Evolutionary conservation across 108 stramenopile genomes (phyloP).

Genomic region (Cyclotella choctawhatcheeana): DNA sequence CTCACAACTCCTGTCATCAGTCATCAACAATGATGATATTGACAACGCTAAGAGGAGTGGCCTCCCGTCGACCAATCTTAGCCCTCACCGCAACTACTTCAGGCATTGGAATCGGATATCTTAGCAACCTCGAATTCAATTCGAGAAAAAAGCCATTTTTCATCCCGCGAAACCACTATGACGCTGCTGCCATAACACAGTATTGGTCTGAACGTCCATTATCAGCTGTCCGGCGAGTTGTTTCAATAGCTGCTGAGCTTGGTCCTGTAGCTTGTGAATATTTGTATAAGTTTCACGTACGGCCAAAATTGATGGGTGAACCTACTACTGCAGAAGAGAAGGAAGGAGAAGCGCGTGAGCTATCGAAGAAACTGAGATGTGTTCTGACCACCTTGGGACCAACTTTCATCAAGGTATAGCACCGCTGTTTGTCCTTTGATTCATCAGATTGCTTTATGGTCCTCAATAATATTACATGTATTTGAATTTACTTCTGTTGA

Average conservation of each 20-base stretch:
- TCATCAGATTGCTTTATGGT: too few species aligned
- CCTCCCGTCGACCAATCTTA: too few species aligned
- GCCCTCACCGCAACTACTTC: too few species aligned
- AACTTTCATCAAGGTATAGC: conserved; percentile 94
- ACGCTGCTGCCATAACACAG: conserved; percentile 52
- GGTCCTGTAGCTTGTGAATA: conserved; percentile 55
- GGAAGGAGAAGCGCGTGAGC: conserved; percentile 23
- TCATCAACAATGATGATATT: too few species aligned
- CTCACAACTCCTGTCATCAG: too few species aligned
- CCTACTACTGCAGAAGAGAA: background rate
- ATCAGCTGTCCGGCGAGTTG: conserved; percentile 56
- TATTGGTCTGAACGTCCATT: conserved; percentile 83
- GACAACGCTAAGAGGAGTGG: too few species aligned
- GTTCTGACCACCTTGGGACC: conserved; percentile 91
- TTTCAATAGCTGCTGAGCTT: conserved; percentile 53
- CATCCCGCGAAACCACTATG: conserved; percentile 55
- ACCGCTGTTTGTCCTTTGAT: too few species aligned
- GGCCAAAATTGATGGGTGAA: background rate
- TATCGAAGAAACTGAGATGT: conserved; percentile 54
- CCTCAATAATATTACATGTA: too few species aligned
- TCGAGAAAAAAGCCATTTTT: too few species aligned
- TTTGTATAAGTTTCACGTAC: conserved; percentile 45
- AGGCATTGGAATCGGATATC: too few species aligned
- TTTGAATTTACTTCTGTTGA: too few species aligned
- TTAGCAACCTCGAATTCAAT: too few species aligned